Evolutionary conservation across 768 basidiomycete species (phyloP), one percentile per base, ranked within the genome.

Genomic region (Lactarius hatsudake): DNA sequence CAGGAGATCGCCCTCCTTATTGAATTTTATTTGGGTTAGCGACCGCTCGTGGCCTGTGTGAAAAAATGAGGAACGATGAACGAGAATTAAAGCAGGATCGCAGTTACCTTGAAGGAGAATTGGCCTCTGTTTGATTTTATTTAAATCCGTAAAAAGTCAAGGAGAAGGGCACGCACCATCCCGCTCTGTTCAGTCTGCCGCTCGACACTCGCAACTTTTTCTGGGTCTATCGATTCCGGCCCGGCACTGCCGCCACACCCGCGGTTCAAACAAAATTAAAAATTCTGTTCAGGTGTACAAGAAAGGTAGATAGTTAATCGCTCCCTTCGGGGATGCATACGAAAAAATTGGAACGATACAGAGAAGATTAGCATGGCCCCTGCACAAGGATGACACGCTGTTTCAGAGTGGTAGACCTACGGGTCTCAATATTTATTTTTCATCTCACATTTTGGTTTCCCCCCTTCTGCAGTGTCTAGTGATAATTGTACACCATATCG

Each of bases 341-440:
- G 89, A 90, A 91, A 94, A 94, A 93, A 91, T 94, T 94, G 94
- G 91, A 95, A 94, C 93, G 91, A 95, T 96, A 95, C 94, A 94
- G 94, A 96, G 94, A 96, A 96, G 94, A 95, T 96, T 95, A 96
- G 94, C 94, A 96, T 96, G 92, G 95, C 94, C 94, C 95, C 94
- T 96, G 94, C 94, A 96, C 94, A 97, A 96, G 95, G 94, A 96
- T 96, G 94, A 96, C 94, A 96, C 93, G 91, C 91, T 93, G 90
- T 90, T 85, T 89, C 90, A 88, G 90, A 91, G 90, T 91, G 89
- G 89, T 90, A 90, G 78, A 77, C 74, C 78, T 78, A 77, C 77
- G 76, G 77, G 75, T 78, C 78, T 78, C 77, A 78, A 78, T 78
- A 78, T 78, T 79, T 78, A 77, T 78, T 74, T n/a, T 68, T 53